Conservation (phyloP, 2,329 filamentous ascomycete species). For the Pseudogymnoascus sp. region DNA sequence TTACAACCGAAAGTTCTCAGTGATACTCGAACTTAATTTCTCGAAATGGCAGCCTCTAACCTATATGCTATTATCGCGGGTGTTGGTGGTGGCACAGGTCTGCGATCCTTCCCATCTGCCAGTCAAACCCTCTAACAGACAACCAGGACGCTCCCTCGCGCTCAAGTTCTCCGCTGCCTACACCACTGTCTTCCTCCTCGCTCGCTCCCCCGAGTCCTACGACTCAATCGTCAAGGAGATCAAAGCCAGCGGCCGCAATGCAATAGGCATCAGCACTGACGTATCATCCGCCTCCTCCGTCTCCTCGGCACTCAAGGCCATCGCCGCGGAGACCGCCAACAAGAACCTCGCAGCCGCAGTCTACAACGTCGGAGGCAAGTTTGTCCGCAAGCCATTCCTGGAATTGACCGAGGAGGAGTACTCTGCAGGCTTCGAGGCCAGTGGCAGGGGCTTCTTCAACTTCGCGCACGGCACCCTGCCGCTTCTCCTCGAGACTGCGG, state of each 20-base stretch:
- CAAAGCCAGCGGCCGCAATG: slow-evolving; percentile 55
- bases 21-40: not conserved
- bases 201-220: slow-evolving; percentile 58
- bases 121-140: not conserved
- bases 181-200: slow-evolving; percentile 60
- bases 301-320: slow-evolving; percentile 50
- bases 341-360: slow-evolving; percentile 54
- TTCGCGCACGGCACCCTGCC: slow-evolving; percentile 69
- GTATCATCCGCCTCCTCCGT: slow-evolving; percentile 44
- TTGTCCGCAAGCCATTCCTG: slow-evolving; percentile 47
- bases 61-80: slow-evolving; percentile 63
- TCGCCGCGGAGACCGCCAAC: slow-evolving; percentile 49
- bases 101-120: not conserved
- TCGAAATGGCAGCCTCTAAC: slow-evolving; percentile 26
- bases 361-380: slow-evolving; percentile 54
- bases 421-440: slow-evolving; percentile 36
- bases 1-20: not conserved
- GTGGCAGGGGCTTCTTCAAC: slow-evolving; percentile 58
- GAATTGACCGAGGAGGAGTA: slow-evolving; percentile 45
- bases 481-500: slow-evolving; percentile 54
- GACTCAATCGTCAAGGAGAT: slow-evolving; percentile 61
- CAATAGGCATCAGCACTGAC: slow-evolving; percentile 62
- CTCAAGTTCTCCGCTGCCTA: slow-evolving; percentile 55
- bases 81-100: slow-evolving; percentile 58
- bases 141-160: slow-evolving; percentile 39